Base-by-base conservation (phyloP, 768 basidiomycete genomes). In the Lepiota brunneoincarnata region DNA sequence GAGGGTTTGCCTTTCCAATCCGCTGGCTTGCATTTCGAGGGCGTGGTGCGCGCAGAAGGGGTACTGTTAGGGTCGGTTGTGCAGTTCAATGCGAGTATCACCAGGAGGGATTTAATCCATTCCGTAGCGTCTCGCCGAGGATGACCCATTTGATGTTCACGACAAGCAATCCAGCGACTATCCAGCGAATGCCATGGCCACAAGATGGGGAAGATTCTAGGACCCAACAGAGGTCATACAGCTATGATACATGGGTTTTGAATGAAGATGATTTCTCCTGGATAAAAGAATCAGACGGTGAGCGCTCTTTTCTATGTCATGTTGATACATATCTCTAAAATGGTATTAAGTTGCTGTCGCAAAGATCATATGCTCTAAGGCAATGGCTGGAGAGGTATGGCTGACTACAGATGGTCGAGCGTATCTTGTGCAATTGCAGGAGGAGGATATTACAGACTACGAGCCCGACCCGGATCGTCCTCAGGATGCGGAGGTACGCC, bases 101-200 rank as follows among this genome's bases (percentile, higher is more conserved):
- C 11, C 7, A 9, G 31, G 31, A 9, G 11, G 31, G 31, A 57
- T 38, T 38, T n/a, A 54, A 40, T 45, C 49, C 38, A 54, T 51
- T 36, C 31, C 50, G 14, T 55, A 93, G 91, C 56, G 81, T 91
- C 20, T 92, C 90, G 4, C 89, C 89, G 20, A 79, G 91, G 49
- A 82, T 75, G 62, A 71, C 82, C 46, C 78, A 83, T 67, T 74
- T 93, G 23, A 55, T 87, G 37, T 92, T 92, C 64, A 87, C 91
- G 2, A 92, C 90, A 0, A 74, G 72, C 59, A 80, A 75, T 51
- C 91, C 92, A 1, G 81, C 89, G 1, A 82, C 90, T 2, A 74
- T 93, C 23, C 91, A 93, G 61, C 82, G 86, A 20, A 89, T 93
- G 61, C 90, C 91, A 1, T 93, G 92, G 91, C 91, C 92, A 6